These are phyloP conservation scores for Talaromyces rugulosus DNA, from an alignment of 2,329 filamentous ascomycete species.

Conservation along the genomic window DNA sequence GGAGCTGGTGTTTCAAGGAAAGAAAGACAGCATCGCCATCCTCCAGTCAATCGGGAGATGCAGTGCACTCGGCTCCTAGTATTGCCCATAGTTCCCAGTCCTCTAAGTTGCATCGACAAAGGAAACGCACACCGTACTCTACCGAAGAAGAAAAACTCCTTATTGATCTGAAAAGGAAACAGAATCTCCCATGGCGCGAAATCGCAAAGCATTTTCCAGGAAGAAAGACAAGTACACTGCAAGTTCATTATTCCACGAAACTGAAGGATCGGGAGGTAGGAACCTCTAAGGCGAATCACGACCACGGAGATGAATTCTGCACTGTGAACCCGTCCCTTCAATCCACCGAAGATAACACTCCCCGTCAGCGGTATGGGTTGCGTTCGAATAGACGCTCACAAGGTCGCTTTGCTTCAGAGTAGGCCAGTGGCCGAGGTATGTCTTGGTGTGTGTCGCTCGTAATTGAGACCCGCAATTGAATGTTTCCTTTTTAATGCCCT, in stretches of 20 bases:
- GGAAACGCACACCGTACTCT: too few species aligned
- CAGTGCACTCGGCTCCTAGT: too few species aligned
- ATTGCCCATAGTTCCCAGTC: too few species aligned
- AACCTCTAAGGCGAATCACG: not conserved
- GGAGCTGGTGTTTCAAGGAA: too few species aligned
- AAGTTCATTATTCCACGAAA: not conserved
- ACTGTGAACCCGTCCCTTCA: not conserved
- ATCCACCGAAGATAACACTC: not conserved
- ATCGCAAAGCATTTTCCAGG: constrained; percentile 6
- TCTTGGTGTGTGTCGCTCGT: too few species aligned
- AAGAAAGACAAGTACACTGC: not conserved
- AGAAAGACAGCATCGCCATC: too few species aligned
- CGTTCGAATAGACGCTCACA: not conserved
- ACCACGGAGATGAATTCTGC: not conserved
- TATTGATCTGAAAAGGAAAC: not conserved
- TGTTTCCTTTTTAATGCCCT: too few species aligned
- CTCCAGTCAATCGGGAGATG: too few species aligned
- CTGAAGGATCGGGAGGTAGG: not conserved
- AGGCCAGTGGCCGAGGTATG: not conserved
- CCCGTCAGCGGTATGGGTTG: not conserved
- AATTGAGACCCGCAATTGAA: not conserved
- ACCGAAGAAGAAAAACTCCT: not conserved
- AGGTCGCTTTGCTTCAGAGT: not conserved
- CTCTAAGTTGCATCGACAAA: too few species aligned
- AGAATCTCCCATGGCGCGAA: not conserved